Percentiles rank a stretch among this genome's conserved stretches.
Evolutionary conservation across 208 protist genomes (phyloP).

Genomic region (Wallacemonas sp.): DNA sequence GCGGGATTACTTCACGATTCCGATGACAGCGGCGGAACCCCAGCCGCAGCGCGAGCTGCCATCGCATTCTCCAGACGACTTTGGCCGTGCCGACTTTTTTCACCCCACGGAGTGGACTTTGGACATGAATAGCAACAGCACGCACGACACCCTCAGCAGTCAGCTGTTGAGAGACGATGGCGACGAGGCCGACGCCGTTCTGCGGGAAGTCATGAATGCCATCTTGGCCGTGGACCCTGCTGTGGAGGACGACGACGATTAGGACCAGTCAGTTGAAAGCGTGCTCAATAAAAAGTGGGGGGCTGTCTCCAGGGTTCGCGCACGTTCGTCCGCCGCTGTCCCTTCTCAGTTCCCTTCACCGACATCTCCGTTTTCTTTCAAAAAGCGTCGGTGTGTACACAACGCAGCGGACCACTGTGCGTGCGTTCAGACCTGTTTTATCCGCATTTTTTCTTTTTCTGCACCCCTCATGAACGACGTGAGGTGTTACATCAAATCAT

Average conservation of each 20-base stretch:
- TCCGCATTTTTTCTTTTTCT: conserved; percentile 1
- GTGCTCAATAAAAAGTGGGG: background rate
- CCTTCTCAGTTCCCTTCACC: too few species aligned
- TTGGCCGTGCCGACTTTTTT: background rate
- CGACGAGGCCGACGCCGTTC: background rate
- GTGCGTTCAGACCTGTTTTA: background rate
- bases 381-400: background rate
- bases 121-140: background rate
- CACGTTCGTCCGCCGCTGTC: too few species aligned
- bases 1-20: background rate
- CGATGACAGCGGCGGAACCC: background rate
- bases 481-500: conserved; percentile 8
- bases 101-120: background rate
- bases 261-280: background rate
- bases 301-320: too few species aligned
- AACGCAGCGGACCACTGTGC: conserved; percentile 8
- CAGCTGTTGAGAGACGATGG: background rate
- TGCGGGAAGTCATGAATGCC: background rate
- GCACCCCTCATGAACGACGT: background rate
- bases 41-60: background rate
- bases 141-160: background rate
- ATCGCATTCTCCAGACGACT: background rate
- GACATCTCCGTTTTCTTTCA: conserved; percentile 16
- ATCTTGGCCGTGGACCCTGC: background rate
- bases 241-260: conserved; percentile 8